phyloP scores from a whole-genome alignment of 495 filamentous ascomycete genomes.

The Lasiosphaeria hispida region DNA sequence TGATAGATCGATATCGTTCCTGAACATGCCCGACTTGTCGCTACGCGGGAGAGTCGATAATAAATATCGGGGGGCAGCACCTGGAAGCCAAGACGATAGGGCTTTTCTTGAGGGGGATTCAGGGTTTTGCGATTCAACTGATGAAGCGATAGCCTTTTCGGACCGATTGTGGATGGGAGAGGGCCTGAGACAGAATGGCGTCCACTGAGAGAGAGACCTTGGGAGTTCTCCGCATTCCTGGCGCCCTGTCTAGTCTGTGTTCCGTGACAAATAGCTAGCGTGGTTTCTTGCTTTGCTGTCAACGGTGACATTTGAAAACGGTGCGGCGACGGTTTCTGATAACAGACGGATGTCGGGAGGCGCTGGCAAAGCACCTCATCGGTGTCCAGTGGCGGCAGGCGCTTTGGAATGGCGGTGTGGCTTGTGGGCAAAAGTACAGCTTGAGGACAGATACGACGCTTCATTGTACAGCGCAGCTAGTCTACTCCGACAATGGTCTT shows the following conservation, averaged over 20 bases:
- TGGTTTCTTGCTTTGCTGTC: neutral
- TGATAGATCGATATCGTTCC: no score
- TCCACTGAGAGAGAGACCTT: constrained; percentile 11
- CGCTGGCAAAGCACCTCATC: no score
- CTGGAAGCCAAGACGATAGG: no score
- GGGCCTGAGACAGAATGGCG: constrained; percentile 27
- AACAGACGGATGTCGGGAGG: neutral
- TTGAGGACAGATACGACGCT: no score
- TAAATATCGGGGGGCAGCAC: no score
- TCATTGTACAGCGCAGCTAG: no score
- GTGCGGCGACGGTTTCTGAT: neutral
- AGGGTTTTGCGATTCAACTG: constrained; percentile 3
- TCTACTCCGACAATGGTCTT: no score
- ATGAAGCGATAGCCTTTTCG: constrained; percentile 29
- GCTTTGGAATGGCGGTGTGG: no score
- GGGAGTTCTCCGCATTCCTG: constrained; percentile 32
- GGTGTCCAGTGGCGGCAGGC: no score
- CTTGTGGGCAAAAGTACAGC: no score
- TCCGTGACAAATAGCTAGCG: constrained; percentile 8
- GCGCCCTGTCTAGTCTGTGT: constrained; percentile 9
- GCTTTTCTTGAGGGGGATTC: neutral
- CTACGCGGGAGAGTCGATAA: no score
- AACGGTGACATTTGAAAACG: neutral
- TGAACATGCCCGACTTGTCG: no score
- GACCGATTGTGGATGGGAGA: constrained; percentile 27